A percentile compares a stretch with the other conserved stretches of the same genome.
Conservation (phyloP, 345 rosid genomes). For the Camelina hispida region DNA sequence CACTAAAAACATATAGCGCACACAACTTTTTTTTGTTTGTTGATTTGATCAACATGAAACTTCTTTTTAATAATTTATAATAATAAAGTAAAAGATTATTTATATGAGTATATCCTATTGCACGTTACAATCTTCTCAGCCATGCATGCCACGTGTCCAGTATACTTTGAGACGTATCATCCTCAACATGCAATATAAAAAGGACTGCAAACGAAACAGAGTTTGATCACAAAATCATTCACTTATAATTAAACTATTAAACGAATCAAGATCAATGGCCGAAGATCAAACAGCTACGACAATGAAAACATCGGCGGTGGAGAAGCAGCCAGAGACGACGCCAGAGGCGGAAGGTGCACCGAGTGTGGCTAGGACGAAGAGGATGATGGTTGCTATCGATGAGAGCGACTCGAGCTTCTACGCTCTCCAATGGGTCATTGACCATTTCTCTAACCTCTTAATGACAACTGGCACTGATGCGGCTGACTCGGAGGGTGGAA, state of each 20-base stretch:
- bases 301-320: constrained; percentile 23
- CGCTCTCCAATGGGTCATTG: constrained; percentile 48
- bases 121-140: constrained; percentile 23
- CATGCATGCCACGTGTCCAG: constrained; percentile 30
- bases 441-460: constrained; percentile 41
- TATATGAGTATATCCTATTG: constrained; percentile 26
- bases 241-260: background rate
- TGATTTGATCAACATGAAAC: background rate
- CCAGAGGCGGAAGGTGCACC: constrained; percentile 3
- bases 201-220: background rate
- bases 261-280: constrained; percentile 18
- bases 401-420: constrained; percentile 55
- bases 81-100: constrained; percentile 9
- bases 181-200: constrained; percentile 39
- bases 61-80: background rate
- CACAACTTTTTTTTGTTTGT: constrained; percentile 1
- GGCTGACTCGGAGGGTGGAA: constrained; percentile 32
- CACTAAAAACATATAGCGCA: constrained; percentile 11
- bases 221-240: constrained; percentile 13
- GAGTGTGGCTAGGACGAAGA: constrained; percentile 38
- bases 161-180: constrained; percentile 1
- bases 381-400: constrained; percentile 54
- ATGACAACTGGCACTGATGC: constrained; percentile 20
- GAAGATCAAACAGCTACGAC: constrained; percentile 30
- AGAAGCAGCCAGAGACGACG: constrained; percentile 38